Conservation (phyloP, 2,329 filamentous ascomycete genomes). For the Decorospora gaudefroyi region DNA sequence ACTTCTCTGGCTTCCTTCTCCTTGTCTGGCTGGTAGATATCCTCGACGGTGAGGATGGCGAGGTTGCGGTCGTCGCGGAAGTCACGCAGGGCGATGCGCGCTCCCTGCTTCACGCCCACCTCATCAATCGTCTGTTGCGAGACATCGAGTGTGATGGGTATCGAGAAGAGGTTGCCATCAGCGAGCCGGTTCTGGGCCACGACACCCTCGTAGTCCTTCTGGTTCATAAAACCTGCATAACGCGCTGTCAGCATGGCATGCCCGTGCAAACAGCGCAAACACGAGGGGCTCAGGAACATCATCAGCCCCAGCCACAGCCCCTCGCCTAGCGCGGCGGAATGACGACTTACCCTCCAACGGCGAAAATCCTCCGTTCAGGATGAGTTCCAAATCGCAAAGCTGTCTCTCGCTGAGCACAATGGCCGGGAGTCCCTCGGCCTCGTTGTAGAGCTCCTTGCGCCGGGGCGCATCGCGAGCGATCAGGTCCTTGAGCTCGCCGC, state of each 20-base stretch:
- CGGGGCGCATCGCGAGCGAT: constrained; percentile 87
- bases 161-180: constrained; percentile 89
- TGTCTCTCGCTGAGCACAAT: constrained; percentile 88
- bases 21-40: constrained; percentile 96
- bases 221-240: constrained; percentile 83
- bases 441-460: constrained; percentile 75
- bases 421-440: constrained; percentile 85
- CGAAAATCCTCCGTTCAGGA: constrained; percentile 97
- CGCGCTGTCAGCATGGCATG: constrained; percentile 8
- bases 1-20: constrained; percentile 91
- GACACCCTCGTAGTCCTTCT: constrained; percentile 96
- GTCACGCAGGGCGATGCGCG: constrained; percentile 86
- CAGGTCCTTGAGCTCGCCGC: constrained; percentile 97
- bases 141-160: constrained; percentile 94
- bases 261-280: constrained; percentile 34
- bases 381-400: constrained; percentile 95
- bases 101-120: constrained; percentile 75
- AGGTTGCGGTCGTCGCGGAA: constrained; percentile 95
- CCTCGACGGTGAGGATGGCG: constrained; percentile 92
- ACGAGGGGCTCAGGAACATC: constrained; percentile 38
- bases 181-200: constrained; percentile 85
- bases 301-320: constrained; percentile 6
- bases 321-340: constrained; percentile 15
- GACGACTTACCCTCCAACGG: constrained; percentile 82
- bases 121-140: constrained; percentile 74